Conservation (phyloP, 177 flowering plant genomes). For the Vitis hybrid region DNA sequence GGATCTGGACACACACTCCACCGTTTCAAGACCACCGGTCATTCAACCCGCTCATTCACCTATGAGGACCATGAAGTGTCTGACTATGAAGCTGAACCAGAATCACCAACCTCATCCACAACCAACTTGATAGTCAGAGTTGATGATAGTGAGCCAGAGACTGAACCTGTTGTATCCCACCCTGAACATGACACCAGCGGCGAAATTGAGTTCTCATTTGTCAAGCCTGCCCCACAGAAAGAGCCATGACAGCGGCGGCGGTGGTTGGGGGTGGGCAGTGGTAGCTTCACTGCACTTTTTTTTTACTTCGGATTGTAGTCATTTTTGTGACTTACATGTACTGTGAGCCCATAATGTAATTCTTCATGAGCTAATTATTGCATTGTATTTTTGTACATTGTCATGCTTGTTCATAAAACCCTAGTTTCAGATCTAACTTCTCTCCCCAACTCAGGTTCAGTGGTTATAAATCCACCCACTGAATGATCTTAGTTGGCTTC, state of each 20-base stretch:
- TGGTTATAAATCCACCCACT: too few relatives aligned
- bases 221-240: constrained; percentile 31
- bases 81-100: constrained; percentile 46
- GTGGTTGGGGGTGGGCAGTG: neutral
- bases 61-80: constrained; percentile 47
- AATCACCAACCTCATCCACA: constrained; percentile 31
- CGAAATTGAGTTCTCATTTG: constrained; percentile 51
- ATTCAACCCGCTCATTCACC: constrained; percentile 29
- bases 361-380: neutral
- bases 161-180: constrained; percentile 15
- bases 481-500: too few relatives aligned
- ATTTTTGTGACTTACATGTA: neutral
- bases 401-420: neutral
- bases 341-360: neutral
- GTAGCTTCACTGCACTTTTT: neutral
- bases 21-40: constrained; percentile 77
- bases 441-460: neutral
- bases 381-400: neutral
- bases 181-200: constrained; percentile 13
- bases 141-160: constrained; percentile 17
- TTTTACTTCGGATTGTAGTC: neutral
- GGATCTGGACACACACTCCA: constrained; percentile 35
- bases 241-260: neutral
- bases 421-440: neutral
- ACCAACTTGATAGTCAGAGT: constrained; percentile 28